Base-by-base conservation (phyloP, 768 basidiomycete genomes). In the Lactarius tabidus region DNA sequence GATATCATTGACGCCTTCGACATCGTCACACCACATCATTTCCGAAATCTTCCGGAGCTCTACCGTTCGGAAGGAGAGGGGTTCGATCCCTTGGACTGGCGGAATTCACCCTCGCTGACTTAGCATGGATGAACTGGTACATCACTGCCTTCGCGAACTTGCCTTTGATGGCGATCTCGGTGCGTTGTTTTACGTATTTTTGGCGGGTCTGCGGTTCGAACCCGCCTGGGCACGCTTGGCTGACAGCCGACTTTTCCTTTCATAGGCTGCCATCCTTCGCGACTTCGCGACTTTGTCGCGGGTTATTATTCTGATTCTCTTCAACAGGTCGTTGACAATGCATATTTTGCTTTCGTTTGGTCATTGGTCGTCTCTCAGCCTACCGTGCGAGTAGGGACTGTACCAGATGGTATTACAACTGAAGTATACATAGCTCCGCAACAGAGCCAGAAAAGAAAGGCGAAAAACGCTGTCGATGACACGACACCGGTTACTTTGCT, bases 101-200 rank as follows among this genome's bases (percentile, higher is more conserved):
- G 43, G 45, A 51, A 54, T 62, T 54, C 45, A 14, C 48, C 8
- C 39, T 39, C 23, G 45, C 23, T 52, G 36, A n/a, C 39, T 12
- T 26, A 23, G 23, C 10, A 93, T 95, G 89, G 93, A 95, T 73
- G 88, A 93, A 72, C 85, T 96, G 52, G 77, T 95, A 43, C 87
- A 88, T 72, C 88, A 93, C 73, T 90, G 90, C 72, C 81, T 94
- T 39, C 87, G 89, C 43, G 92, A 96, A 74, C 80, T 96, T 35
- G 85, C 94, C 6, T 95, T 94, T 75, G 93, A 95, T 71, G 93
- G 93, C 6, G 91, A 95, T 74, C 80, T 92, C 51, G 93, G 93
- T 95, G 75, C 79, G 89, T 83, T 54, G 64, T 63, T 57, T 54
- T 54, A 65, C 52, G 53, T 59, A 67, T 55, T 69, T 58, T 64